phyloP scores from a whole-genome alignment of 2,329 filamentous ascomycete genomes.

The Cercospora sp. region DNA sequence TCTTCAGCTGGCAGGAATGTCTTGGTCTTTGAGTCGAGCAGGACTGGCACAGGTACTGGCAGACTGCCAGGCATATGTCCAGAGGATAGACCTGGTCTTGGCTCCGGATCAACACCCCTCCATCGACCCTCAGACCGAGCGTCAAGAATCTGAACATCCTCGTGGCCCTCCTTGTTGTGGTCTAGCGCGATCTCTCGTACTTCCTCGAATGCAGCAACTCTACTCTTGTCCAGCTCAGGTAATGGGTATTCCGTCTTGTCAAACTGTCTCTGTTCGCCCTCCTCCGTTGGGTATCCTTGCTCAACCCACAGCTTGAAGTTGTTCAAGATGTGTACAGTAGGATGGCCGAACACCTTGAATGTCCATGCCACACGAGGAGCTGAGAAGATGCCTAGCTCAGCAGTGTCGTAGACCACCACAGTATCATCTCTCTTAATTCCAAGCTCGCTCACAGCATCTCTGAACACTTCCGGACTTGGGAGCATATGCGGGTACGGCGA shows the following conservation, averaged over 20 bases:
- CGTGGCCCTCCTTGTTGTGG: slow-evolving; percentile 75
- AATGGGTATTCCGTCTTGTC: slow-evolving; percentile 45
- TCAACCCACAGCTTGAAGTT: slow-evolving; percentile 96
- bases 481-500: slow-evolving; percentile 97
- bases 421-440: slow-evolving; percentile 85
- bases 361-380: slow-evolving; percentile 95
- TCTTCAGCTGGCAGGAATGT: slow-evolving; percentile 71
- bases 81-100: slow-evolving; percentile 75
- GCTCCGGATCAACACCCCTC: slow-evolving; percentile 80
- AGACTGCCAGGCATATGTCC: slow-evolving; percentile 90
- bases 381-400: slow-evolving; percentile 90
- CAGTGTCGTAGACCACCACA: slow-evolving; percentile 90
- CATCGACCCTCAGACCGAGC: slow-evolving; percentile 79
- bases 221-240: slow-evolving; percentile 52
- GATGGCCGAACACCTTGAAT: slow-evolving; percentile 82
- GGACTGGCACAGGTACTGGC: slow-evolving; percentile 73
- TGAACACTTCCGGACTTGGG: slow-evolving; percentile 76
- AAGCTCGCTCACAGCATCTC: slow-evolving; percentile 81
- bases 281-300: slow-evolving; percentile 76
- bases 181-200: slow-evolving; percentile 75
- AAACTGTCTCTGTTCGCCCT: slow-evolving; percentile 63
- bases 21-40: slow-evolving; percentile 83
- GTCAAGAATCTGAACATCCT: slow-evolving; percentile 85
- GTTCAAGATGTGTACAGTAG: slow-evolving; percentile 84
- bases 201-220: slow-evolving; percentile 79